Evolutionary conservation across 805 yeast species (phyloP).

Genomic region (Candida multigemmis): DNA sequence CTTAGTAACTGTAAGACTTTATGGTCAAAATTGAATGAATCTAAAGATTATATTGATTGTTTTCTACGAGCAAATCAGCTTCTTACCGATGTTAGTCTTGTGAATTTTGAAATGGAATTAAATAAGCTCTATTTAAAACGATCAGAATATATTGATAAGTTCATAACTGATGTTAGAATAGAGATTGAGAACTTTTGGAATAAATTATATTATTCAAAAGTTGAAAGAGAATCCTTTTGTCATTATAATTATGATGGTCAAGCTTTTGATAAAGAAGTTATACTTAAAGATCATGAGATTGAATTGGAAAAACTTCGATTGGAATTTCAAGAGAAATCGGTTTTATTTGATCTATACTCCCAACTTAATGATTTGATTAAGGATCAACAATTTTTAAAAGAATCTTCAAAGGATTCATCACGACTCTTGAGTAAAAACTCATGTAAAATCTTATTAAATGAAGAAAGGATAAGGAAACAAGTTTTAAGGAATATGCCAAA

Average conservation of each 20-base stretch:
- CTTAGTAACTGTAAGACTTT: conserved; percentile 34
- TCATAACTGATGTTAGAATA: conserved; percentile 53
- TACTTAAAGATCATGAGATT: conserved; percentile 54
- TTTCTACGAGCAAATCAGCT: conserved; percentile 40
- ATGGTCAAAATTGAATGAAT: conserved; percentile 53
- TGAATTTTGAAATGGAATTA: conserved; percentile 46
- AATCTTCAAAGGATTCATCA: conserved; percentile 71
- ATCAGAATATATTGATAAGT: conserved; percentile 54
- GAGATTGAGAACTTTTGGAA: conserved; percentile 59
- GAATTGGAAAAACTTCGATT: conserved; percentile 47
- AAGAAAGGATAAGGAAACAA: conserved; percentile 66
- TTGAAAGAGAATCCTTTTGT: conserved; percentile 40
- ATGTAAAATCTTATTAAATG: conserved; percentile 69
- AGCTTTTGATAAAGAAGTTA: conserved; percentile 43
- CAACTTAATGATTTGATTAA: conserved; percentile 45
- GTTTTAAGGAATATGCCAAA: conserved; percentile 63
- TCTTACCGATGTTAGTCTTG: conserved; percentile 38
- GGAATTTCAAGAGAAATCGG: conserved; percentile 42
- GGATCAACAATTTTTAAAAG: conserved; percentile 57
- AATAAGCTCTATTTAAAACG: conserved; percentile 51
- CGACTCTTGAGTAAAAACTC: conserved; percentile 68
- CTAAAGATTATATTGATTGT: conserved; percentile 22
- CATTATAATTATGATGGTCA: conserved; percentile 29
- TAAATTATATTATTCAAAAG: conserved; percentile 46
- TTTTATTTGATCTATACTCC: conserved; percentile 47